A percentile compares a stretch with the other conserved stretches of the same genome.
phyloP scores from a whole-genome alignment of 768 basidiomycete species.

The Hortiboletus campestris region DNA sequence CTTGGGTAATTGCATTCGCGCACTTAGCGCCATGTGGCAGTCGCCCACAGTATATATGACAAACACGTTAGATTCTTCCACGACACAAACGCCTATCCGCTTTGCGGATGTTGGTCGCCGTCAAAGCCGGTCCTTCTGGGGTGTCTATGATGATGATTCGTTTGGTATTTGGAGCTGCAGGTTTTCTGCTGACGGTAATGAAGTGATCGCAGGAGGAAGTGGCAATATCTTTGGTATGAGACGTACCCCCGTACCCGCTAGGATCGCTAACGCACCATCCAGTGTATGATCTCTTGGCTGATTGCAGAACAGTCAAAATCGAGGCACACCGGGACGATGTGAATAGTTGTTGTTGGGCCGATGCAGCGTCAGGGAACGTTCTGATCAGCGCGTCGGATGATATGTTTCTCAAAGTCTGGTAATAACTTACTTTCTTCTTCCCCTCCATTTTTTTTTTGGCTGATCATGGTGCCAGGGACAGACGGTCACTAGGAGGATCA shows the following conservation, averaged over 20 bases:
- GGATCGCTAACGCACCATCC: background rate
- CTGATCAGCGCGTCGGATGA: constrained; percentile 96
- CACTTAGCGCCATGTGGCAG: constrained; percentile 36
- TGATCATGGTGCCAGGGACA: constrained; percentile 40
- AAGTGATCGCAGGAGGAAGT: constrained; percentile 89
- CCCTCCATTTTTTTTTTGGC: background rate
- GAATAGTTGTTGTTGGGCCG: constrained; percentile 96
- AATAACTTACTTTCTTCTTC: constrained; percentile 14
- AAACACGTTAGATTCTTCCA: constrained; percentile 60
- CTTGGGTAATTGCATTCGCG: background rate
- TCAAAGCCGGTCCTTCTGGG: constrained; percentile 32
- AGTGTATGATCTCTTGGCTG: constrained; percentile 91
- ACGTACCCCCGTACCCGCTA: background rate
- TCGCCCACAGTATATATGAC: constrained; percentile 74
- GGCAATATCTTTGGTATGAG: constrained; percentile 70
- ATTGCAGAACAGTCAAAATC: constrained; percentile 79
- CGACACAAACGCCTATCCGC: constrained; percentile 59
- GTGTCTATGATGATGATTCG: constrained; percentile 39
- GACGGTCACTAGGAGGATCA: constrained; percentile 45
- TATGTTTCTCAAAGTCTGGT: constrained; percentile 94
- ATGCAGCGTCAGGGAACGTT: constrained; percentile 88
- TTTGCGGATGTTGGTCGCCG: constrained; percentile 50
- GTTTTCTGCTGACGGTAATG: constrained; percentile 95
- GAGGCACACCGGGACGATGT: constrained; percentile 88
- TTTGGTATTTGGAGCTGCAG: constrained; percentile 91